Conservation (phyloP, 2,329 filamentous ascomycete genomes). For the Sarocladiaceae sp. region DNA sequence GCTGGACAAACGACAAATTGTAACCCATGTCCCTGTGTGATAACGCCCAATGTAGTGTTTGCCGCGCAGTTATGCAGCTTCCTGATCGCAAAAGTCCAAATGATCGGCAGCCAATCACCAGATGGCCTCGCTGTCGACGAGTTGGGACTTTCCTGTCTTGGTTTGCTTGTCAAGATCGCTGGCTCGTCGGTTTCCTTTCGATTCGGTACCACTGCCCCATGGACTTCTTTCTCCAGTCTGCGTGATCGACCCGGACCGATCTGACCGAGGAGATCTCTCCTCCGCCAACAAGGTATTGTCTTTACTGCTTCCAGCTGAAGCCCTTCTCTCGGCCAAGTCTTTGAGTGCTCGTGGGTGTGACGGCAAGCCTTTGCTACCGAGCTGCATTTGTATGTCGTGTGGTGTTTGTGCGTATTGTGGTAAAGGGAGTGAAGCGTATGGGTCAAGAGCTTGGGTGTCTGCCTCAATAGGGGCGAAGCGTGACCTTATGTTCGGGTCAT, state of each 20-base stretch:
- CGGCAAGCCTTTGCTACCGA: not conserved
- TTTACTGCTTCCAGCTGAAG: not conserved
- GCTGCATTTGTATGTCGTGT: slow-evolving; percentile 6
- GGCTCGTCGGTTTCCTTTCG: not conserved
- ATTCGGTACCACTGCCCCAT: not conserved
- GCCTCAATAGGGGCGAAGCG: slow-evolving; percentile 9
- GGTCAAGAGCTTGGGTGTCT: not conserved
- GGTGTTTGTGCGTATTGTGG: slow-evolving; percentile 7
- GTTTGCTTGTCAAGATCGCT: not conserved
- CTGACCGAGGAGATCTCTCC: not conserved
- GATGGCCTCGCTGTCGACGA: slow-evolving; percentile 8
- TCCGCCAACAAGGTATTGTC: not conserved
- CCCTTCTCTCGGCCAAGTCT: not conserved
- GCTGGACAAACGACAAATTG: not conserved
- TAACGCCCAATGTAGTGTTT: not conserved
- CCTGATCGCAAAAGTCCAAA: not conserved
- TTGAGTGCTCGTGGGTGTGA: slow-evolving; percentile 1
- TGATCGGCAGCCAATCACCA: not conserved
- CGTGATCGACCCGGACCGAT: not conserved
- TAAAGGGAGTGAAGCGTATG: not conserved
- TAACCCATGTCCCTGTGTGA: not conserved
- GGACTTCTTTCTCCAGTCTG: not conserved
- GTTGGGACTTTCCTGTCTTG: not conserved
- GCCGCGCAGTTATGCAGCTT: not conserved
- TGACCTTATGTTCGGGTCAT: slow-evolving; percentile 27